Percentiles rank a stretch among this genome's conserved stretches.
These are phyloP conservation scores for Ramichloridium luteum DNA, from an alignment of 2,329 filamentous ascomycete species.

Conservation along the genomic window DNA sequence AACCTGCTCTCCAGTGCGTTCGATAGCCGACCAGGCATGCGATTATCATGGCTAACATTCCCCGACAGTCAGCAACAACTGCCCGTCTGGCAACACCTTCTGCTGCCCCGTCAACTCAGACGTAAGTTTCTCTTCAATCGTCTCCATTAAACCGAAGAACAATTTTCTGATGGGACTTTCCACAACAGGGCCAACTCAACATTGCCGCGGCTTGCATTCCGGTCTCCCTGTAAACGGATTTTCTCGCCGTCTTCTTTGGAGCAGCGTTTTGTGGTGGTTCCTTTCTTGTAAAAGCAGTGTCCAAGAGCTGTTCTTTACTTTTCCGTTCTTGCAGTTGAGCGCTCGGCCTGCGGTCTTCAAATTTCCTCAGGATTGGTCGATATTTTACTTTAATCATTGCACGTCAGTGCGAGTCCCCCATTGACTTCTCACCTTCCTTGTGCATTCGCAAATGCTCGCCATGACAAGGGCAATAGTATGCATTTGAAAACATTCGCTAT, in stretches of 20 bases:
- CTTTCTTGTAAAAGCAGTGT: background rate
- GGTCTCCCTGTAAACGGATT: background rate
- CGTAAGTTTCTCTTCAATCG: no score
- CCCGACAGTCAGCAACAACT: background rate
- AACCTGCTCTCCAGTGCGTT: background rate
- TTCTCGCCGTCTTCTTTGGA: background rate
- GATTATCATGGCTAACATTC: background rate
- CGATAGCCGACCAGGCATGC: background rate
- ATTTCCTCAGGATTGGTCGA: background rate
- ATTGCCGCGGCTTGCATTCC: background rate
- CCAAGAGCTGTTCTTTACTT: background rate
- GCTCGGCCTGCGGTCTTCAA: no score
- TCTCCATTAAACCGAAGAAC: background rate
- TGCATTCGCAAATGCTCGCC: no score
- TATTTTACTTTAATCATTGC: no score
- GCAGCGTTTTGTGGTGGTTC: background rate
- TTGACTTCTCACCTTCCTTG: no score
- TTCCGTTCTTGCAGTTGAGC: background rate
- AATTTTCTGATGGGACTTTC: background rate
- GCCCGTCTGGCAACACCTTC: background rate
- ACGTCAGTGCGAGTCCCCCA: no score
- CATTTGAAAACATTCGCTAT: no score
- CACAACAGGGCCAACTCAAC: background rate
- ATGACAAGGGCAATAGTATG: no score
- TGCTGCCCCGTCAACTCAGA: background rate